Conservation (phyloP, 2,329 filamentous ascomycete genomes). For the Botrytis cinerea region DNA sequence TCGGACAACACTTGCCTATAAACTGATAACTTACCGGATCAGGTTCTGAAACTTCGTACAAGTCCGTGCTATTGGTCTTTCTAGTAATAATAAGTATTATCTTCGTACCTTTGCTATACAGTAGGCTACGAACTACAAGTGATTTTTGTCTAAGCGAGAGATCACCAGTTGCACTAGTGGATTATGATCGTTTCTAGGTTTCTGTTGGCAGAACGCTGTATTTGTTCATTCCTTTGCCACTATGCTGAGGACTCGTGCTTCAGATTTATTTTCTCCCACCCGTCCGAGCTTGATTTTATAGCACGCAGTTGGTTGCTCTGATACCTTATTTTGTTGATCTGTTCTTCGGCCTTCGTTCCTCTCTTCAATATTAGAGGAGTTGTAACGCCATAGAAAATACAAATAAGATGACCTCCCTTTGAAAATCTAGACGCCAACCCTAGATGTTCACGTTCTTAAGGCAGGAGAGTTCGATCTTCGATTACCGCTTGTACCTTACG, state of each 20-base stretch:
- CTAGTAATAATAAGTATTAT: background rate
- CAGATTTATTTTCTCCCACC: background rate
- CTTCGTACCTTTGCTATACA: background rate
- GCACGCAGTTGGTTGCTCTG: background rate
- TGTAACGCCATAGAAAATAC: slow-evolving; percentile 27
- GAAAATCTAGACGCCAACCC: slow-evolving; percentile 23
- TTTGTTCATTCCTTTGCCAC: background rate
- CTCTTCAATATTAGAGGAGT: slow-evolving; percentile 27
- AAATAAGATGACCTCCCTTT: slow-evolving; percentile 22
- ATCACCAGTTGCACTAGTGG: background rate
- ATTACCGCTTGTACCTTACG: slow-evolving; percentile 24
- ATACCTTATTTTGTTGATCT: background rate
- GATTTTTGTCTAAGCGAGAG: background rate
- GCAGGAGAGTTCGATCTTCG: background rate
- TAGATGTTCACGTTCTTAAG: background rate
- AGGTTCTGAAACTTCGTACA: too few species aligned
- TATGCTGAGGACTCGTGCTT: background rate
- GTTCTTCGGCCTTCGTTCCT: background rate
- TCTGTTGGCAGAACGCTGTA: background rate
- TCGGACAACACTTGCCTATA: background rate
- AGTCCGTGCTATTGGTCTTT: background rate
- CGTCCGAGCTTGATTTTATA: background rate
- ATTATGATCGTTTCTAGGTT: background rate
- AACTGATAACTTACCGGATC: background rate
- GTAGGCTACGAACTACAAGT: background rate